These are phyloP conservation scores for Solanum chaucha DNA, from an alignment of 257 asterid genomes.

Conservation along the genomic window DNA sequence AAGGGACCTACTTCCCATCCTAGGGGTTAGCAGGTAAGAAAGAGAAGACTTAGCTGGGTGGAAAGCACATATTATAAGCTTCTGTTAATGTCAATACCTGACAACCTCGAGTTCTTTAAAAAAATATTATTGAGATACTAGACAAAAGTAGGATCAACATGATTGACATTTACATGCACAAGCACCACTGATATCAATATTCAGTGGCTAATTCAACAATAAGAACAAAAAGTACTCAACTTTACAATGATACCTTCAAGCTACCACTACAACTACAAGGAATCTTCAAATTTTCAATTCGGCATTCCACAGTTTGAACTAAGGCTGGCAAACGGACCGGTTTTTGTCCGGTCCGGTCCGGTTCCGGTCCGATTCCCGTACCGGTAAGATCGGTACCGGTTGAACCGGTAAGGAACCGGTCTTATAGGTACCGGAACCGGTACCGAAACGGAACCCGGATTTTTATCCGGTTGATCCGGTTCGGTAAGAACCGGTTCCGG, in stretches of 20 bases:
- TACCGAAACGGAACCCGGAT: no score
- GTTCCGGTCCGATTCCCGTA: no score
- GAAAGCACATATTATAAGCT: background rate
- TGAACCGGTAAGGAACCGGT: no score
- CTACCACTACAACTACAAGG: constrained; percentile 45
- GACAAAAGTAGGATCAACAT: background rate
- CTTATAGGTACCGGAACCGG: no score
- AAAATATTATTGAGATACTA: background rate
- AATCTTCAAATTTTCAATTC: constrained; percentile 29
- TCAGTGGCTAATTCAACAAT: background rate
- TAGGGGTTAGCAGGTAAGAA: background rate
- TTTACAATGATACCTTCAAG: constrained; percentile 25
- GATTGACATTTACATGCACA: background rate
- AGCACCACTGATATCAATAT: background rate
- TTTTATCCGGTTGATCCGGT: no score
- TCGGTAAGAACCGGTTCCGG: no score
- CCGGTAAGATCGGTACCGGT: no score
- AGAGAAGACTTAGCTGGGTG: background rate
- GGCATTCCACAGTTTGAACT: constrained; percentile 29
- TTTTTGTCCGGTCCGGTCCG: no score
- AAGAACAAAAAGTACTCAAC: background rate
- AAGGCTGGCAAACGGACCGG: no score
- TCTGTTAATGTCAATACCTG: background rate
- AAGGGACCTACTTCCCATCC: background rate
- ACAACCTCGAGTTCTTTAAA: background rate